Evolutionary conservation across 371 early-diverging fungal genomes (phyloP), one percentile per base, ranked within the genome.

Genomic region (Rhizomucor pusillus): DNA sequence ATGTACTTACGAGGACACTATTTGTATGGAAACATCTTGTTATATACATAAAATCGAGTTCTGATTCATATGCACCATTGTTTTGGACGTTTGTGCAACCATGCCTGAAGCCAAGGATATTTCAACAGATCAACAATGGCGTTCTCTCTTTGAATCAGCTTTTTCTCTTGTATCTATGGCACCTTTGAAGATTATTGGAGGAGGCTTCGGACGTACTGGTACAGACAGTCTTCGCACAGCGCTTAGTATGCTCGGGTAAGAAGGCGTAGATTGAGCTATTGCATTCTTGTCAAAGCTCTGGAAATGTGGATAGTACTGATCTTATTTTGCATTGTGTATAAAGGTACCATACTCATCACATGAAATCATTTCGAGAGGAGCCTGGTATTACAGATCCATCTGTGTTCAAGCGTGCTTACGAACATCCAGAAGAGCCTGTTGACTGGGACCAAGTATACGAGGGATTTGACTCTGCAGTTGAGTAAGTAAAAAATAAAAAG

Each of bases 391-490:
- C 45, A 10, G 54, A 53, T 6, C 3, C 11, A 18, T 3, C 29
- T 3, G 29, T 29, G 7, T 71, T 71, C 29, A 19, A 34, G 9
- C 52, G 66, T 1, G 72, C 66, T 20, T 63, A 56, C 18, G 14
- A 47, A 0, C 22, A 70, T 33, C 47, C 57, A 10, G 58, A 56
- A 36, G 41, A 40, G 52, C 46, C 57, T 10, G 65, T 60, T 6
- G 67, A 73, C 16, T 73, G 73, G 73, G 66, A 69, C 20, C 43
- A 36, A 1, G 14, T 65, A 0, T 73, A 65, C 23, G 48, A 56
- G 1, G 52, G 59, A 7, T 73, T 56, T 20, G 44, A 52, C 54
- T 70, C 73, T 34, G 73, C 70, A 35, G 57, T 68, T 5, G 73
- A 72, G 34, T 68, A 62, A 41, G 41, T 41, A 16, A 5, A n/a